Evolutionary conservation across 2,329 filamentous ascomycete genomes (phyloP).

Genomic region (Paracorniculantispora psalliotae): DNA sequence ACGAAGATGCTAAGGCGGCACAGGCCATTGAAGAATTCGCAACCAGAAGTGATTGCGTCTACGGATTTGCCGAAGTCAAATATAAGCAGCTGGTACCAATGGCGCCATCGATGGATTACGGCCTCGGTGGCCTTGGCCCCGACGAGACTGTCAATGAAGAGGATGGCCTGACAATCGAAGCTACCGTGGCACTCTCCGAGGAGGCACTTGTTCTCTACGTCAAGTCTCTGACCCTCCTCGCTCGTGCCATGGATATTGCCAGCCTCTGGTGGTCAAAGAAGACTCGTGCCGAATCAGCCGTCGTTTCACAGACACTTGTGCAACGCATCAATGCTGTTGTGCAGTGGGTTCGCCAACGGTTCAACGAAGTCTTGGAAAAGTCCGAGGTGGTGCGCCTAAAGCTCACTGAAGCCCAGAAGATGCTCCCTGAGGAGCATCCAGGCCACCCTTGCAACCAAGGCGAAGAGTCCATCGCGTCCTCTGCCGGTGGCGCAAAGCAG

Average conservation of each 20-base stretch:
- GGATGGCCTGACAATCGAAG: constrained; percentile 78
- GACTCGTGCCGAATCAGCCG: constrained; percentile 57
- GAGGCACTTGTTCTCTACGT: constrained; percentile 95
- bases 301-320: constrained; percentile 46
- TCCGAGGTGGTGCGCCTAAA: constrained; percentile 89
- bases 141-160: constrained; percentile 55
- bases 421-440: constrained; percentile 78
- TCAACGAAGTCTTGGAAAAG: constrained; percentile 97
- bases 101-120: constrained; percentile 70
- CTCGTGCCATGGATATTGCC: constrained; percentile 93
- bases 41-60: constrained; percentile 91
- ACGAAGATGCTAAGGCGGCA: constrained; percentile 76
- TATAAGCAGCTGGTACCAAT: constrained; percentile 94
- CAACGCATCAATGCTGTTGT: constrained; percentile 86
- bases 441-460: constrained; percentile 78
- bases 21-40: constrained; percentile 87
- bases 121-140: constrained; percentile 56
- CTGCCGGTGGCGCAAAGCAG: constrained; percentile 63
- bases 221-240: constrained; percentile 83
- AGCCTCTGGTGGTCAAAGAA: constrained; percentile 86
- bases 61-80: constrained; percentile 96
- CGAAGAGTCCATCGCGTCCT: constrained; percentile 50
- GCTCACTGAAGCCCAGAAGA: constrained; percentile 78
- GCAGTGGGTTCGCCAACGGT: constrained; percentile 88
- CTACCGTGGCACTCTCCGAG: constrained; percentile 80